These are phyloP conservation scores for Ceratocystiopsis sp. DNA, from an alignment of 2,329 filamentous ascomycete species.

Conservation along the genomic window DNA sequence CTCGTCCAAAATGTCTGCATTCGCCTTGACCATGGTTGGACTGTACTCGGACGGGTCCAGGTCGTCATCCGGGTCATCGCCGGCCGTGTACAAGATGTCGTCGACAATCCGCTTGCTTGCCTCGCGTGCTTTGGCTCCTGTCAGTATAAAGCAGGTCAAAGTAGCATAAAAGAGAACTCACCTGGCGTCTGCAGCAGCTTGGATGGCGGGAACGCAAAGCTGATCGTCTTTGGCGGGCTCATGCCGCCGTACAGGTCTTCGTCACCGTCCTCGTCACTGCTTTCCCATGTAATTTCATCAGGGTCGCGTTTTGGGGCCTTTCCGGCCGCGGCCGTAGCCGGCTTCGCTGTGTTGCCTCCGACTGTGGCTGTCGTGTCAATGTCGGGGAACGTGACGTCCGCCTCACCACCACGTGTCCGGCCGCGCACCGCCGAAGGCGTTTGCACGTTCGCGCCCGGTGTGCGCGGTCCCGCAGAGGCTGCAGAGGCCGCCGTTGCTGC, in stretches of 20 bases:
- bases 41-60: slow-evolving; percentile 35
- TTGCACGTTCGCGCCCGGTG: slow-evolving; percentile 72
- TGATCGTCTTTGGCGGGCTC: slow-evolving; percentile 87
- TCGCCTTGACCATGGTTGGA: slow-evolving; percentile 49
- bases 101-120: slow-evolving; percentile 69
- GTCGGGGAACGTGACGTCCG: slow-evolving; percentile 22
- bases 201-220: slow-evolving; percentile 64
- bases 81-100: slow-evolving; percentile 60
- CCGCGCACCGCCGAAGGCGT: slow-evolving; percentile 37
- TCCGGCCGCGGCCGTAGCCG: slow-evolving; percentile 7
- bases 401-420: slow-evolving; percentile 19
- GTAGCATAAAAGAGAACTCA: slow-evolving; percentile 19
- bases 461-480: slow-evolving; percentile 33
- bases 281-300: slow-evolving; percentile 56
- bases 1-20: slow-evolving; percentile 42
- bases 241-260: slow-evolving; percentile 49
- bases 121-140: slow-evolving; percentile 42
- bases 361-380: slow-evolving; percentile 1
- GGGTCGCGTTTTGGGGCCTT: slow-evolving; percentile 15
- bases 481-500: slow-evolving; percentile 16
- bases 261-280: slow-evolving; percentile 49
- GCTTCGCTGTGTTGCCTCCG: neutral
- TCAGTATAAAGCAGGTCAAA: neutral
- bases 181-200: slow-evolving; percentile 67
- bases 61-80: slow-evolving; percentile 33